Percentiles rank a stretch among this genome's conserved stretches.
These are phyloP conservation scores for Nepenthes alata DNA, from an alignment of 179 eudicot genomes.

Conservation along the genomic window DNA sequence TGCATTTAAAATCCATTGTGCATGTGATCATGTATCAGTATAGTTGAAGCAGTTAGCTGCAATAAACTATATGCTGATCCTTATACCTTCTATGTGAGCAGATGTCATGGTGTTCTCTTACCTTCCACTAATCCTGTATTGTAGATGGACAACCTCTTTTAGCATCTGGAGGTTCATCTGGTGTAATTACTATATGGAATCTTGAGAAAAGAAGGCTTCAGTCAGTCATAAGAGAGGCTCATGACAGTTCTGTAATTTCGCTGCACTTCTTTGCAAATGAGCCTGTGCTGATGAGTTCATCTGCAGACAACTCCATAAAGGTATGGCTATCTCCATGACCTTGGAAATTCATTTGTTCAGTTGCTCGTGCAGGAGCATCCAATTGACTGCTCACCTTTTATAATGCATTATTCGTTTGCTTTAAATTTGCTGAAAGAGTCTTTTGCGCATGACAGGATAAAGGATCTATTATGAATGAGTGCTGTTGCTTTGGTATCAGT, in stretches of 20 bases:
- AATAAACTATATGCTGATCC: not conserved
- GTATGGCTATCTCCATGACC: slow-evolving; percentile 16
- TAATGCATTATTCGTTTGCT: no score
- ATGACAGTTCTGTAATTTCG: slow-evolving; percentile 73
- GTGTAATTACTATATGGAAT: slow-evolving; percentile 92
- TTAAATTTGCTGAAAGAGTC: no score
- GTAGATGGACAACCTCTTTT: slow-evolving; percentile 86
- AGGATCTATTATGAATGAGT: not conserved
- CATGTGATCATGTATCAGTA: not conserved
- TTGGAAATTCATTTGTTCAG: not conserved
- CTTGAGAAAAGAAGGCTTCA: slow-evolving; percentile 94
- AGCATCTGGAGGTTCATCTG: slow-evolving; percentile 97
- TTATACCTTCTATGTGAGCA: not conserved
- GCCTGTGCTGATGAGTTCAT: slow-evolving; percentile 90
- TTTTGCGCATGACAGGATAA: no score
- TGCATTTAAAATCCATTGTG: no score
- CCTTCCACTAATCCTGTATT: slow-evolving; percentile 7
- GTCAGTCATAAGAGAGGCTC: slow-evolving; percentile 81
- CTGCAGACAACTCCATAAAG: slow-evolving; percentile 86
- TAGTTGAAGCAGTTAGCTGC: not conserved
- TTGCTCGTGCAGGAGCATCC: no score
- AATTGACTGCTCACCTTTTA: no score
- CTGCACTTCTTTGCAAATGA: slow-evolving; percentile 86
- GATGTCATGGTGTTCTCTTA: not conserved
- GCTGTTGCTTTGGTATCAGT: not conserved